These are phyloP conservation scores for Nepenthes alata DNA, from an alignment of 179 eudicot species.

Conservation along the genomic window DNA sequence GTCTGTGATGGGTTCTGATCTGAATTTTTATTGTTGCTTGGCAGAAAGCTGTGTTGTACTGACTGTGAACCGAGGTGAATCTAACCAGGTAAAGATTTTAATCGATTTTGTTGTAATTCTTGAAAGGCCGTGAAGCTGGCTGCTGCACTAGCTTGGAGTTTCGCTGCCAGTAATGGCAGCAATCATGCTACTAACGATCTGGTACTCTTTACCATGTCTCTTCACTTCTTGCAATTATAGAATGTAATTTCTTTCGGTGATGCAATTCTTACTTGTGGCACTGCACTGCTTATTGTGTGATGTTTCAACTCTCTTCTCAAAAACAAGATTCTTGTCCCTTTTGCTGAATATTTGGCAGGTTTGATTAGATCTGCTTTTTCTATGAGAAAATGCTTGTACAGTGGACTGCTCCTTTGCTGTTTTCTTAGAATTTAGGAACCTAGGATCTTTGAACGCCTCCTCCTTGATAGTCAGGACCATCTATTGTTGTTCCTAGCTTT, in stretches of 20 bases:
- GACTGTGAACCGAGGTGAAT: conserved; percentile 4
- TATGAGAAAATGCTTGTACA: no score
- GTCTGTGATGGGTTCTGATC: conserved; percentile 2
- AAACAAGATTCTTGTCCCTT: not conserved
- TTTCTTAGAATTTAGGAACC: conserved; percentile 2
- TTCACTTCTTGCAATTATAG: not conserved
- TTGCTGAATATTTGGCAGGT: not conserved
- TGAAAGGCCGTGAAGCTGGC: conserved; percentile 46
- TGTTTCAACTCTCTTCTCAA: not conserved
- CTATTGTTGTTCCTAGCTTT: no score
- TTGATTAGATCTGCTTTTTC: no score
- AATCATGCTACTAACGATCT: conserved; percentile 40
- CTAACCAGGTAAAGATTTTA: no score
- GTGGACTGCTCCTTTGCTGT: no score
- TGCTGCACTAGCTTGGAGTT: conserved; percentile 62
- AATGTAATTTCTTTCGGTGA: conserved; percentile 1
- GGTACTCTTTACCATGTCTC: conserved; percentile 27
- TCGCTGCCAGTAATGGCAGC: conserved; percentile 59
- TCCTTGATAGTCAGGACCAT: no score
- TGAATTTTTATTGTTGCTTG: conserved; percentile 1
- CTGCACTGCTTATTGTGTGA: no score
- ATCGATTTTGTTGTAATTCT: conserved; percentile 4
- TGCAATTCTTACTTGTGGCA: not conserved
- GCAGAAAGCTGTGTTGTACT: conserved; percentile 30
- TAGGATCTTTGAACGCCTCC: not conserved